Conservation (phyloP, 352 stramenopile species). For the Phytophthora tubulina region DNA sequence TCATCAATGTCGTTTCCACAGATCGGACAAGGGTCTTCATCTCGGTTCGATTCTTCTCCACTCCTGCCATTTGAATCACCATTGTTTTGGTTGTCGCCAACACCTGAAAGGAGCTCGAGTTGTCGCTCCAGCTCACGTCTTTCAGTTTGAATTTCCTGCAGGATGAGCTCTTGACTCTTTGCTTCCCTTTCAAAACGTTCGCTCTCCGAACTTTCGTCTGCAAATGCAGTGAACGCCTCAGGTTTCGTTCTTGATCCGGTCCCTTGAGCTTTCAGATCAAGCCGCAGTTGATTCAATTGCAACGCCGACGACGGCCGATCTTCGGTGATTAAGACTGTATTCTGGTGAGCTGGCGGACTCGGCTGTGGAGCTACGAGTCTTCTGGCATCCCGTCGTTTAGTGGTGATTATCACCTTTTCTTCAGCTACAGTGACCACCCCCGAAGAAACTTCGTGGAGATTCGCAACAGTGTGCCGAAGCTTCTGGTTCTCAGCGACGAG, state of each 20-base stretch:
- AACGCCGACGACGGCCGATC: slow-evolving; percentile 26
- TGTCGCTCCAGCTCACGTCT: slow-evolving; percentile 56
- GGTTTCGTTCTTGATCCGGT: slow-evolving; percentile 12
- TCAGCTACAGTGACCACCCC: not conserved
- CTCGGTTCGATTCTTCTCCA: not conserved
- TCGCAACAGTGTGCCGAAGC: slow-evolving; percentile 44
- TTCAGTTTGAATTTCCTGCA: slow-evolving; percentile 54
- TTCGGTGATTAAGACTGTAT: not conserved
- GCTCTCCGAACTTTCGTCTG: slow-evolving; percentile 26
- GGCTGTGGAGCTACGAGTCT: not conserved
- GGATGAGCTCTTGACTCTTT: slow-evolving; percentile 32
- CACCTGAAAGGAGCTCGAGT: slow-evolving; percentile 38
- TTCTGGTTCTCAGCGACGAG: slow-evolving; percentile 62
- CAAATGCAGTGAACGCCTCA: slow-evolving; percentile 30
- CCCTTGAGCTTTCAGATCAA: slow-evolving; percentile 38
- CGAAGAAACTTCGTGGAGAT: slow-evolving; percentile 27
- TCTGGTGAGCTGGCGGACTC: slow-evolving; percentile 11
- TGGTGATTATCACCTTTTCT: not conserved
- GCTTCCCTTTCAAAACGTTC: slow-evolving; percentile 28
- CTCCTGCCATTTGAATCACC: slow-evolving; percentile 2
- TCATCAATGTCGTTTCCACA: slow-evolving; percentile 64
- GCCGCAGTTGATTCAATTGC: slow-evolving; percentile 45
- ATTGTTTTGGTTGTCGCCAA: slow-evolving; percentile 18
- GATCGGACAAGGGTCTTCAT: slow-evolving; percentile 61
- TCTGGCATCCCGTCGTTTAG: slow-evolving; percentile 11